These are phyloP conservation scores for Herpotrichia juniperi DNA, from an alignment of 2,329 filamentous ascomycete genomes.

Conservation along the genomic window DNA sequence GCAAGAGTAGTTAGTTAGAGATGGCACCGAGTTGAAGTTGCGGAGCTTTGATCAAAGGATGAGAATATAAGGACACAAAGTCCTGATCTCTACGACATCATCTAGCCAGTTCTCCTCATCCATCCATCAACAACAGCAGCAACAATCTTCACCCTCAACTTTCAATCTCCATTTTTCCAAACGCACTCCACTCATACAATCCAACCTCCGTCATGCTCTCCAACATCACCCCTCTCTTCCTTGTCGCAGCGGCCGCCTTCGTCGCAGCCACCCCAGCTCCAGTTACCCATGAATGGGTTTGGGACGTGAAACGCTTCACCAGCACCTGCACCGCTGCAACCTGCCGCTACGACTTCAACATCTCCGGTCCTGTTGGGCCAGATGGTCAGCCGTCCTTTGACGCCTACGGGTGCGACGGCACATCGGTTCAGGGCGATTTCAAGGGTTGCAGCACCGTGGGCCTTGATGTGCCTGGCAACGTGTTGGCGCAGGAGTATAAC, in stretches of 20 bases:
- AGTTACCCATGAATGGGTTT: constrained; percentile 14
- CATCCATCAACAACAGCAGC: no score
- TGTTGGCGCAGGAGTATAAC: constrained; percentile 13
- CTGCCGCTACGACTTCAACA: constrained; percentile 26
- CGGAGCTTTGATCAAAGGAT: no score
- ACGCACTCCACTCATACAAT: neutral
- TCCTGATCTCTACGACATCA: no score
- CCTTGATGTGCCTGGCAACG: constrained; percentile 16
- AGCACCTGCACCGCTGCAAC: constrained; percentile 26
- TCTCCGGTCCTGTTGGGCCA: constrained; percentile 18
- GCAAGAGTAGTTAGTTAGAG: no score
- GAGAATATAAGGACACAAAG: no score
- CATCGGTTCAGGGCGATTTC: constrained; percentile 17
- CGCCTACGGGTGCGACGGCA: constrained; percentile 18
- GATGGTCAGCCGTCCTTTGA: constrained; percentile 19
- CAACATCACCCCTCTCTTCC: constrained; percentile 11
- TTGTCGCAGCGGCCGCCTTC: constrained; percentile 16
- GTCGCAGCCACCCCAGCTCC: constrained; percentile 4
- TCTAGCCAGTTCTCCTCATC: no score
- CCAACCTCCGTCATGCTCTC: constrained; percentile 15
- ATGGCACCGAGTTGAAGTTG: no score
- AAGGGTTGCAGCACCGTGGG: constrained; percentile 20
- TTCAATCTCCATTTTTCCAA: no score
- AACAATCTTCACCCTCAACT: no score
- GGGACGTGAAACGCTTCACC: constrained; percentile 21